Evolutionary conservation across 1,284 basidiomycete genomes (phyloP), one percentile per base, ranked within the genome.

Genomic region (Boletus smithii): DNA sequence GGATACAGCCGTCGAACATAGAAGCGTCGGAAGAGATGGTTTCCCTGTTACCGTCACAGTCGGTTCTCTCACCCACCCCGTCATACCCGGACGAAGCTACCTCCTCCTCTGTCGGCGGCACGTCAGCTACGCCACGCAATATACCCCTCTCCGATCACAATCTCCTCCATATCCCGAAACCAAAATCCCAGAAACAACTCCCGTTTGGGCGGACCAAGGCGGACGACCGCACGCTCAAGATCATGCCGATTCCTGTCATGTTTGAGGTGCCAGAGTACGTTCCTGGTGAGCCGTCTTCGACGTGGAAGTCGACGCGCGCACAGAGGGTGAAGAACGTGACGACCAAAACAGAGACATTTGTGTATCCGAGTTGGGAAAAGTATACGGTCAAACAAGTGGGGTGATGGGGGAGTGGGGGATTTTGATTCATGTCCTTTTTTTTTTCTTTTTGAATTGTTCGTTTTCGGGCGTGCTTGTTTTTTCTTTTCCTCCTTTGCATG

Each of bases 311-410:
- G 29, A 65, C 53, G 26, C 57, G 54, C 22, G 67, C 58, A 35
- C 62, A 65, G 33, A 67, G 59, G 44, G 56, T 62, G 46, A 68
- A 67, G 53, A 67, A 64, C 48, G 68, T 73, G 49, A 68, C 67
- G 44, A 70, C 72, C 59, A 66, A 68, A 57, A 59, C 68, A 27
- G 74, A 80, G 61, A 71, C 73, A 44, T 71, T 76, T 41, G 54
- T 69, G 14, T 80, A 77, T 59, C 80, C 81, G 22, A 76, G 73
- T 44, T 85, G 83, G 82, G 74, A 83, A 61, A 69, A 79, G 46
- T 84, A 83, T 60, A 63, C 74, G 31, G 73, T 84, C 33, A 73
- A 71, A 53, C 69, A 66, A 44, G 64, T 65, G 13, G 68, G 66
- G 40, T 69, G 53, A 58, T 5, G 4, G 31, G 8, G 11, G 14